Evolutionary conservation across 352 stramenopile species (phyloP).

Genomic region (Pilasporangium apinafurcum): DNA sequence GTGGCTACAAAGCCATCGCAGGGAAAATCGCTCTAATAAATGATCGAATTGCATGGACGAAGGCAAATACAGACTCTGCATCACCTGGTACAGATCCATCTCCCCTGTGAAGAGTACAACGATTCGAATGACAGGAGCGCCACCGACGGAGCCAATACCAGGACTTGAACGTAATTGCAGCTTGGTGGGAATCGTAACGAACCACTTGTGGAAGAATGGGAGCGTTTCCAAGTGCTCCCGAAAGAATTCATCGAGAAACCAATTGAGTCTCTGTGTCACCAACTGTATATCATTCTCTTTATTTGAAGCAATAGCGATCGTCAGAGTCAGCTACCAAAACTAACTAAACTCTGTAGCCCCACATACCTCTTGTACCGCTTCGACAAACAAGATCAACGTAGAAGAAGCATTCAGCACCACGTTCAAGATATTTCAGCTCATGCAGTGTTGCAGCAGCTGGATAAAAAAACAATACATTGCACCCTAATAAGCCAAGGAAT

Average conservation of each 20-base stretch:
- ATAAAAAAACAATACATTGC: neutral
- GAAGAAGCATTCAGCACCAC: constrained; percentile 60
- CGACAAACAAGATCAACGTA: constrained; percentile 55
- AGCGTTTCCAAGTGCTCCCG: constrained; percentile 47
- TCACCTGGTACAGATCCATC: constrained; percentile 20
- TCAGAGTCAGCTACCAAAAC: neutral
- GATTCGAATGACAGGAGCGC: constrained; percentile 35
- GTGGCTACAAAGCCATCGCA: constrained; percentile 6
- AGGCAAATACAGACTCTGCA: constrained; percentile 10
- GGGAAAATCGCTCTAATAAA: constrained; percentile 5
- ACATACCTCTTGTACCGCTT: constrained; percentile 47
- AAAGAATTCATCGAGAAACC: constrained; percentile 51
- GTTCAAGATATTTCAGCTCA: constrained; percentile 66
- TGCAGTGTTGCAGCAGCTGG: constrained; percentile 56
- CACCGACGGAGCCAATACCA: constrained; percentile 5
- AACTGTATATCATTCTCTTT: constrained; percentile 40
- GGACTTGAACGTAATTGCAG: constrained; percentile 30
- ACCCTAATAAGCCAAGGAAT: too few relatives aligned
- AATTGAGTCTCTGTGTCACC: constrained; percentile 34
- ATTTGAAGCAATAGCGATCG: too few relatives aligned
- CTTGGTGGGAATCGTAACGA: constrained; percentile 51
- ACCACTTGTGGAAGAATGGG: constrained; percentile 59
- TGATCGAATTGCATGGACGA: constrained; percentile 16
- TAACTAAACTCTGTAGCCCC: too few relatives aligned
- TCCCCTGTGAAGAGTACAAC: constrained; percentile 56